Percentiles rank a stretch among this genome's conserved stretches.
These are phyloP conservation scores for Pleurotus pulmonarius DNA, from an alignment of 768 basidiomycete genomes.

Conservation along the genomic window DNA sequence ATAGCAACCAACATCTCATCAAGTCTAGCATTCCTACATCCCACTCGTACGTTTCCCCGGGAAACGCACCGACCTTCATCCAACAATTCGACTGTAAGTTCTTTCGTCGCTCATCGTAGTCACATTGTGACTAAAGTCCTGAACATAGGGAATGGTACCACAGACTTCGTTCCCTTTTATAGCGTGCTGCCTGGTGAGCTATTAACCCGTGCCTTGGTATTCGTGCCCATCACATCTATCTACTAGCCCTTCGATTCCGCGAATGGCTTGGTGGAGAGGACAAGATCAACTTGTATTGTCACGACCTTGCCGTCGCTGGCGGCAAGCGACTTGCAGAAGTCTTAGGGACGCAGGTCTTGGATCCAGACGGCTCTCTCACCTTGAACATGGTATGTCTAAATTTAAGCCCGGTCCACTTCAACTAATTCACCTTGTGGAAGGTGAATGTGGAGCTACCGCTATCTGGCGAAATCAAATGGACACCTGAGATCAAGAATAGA, in stretches of 20 bases:
- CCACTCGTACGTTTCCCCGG: conserved; percentile 41
- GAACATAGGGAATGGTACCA: conserved; percentile 51
- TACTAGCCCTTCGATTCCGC: conserved; percentile 71
- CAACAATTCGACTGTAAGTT: conserved; percentile 37
- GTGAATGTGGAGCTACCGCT: conserved; percentile 40
- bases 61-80: conserved; percentile 32
- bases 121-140: not conserved
- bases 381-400: conserved; percentile 69
- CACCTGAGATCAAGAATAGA: conserved; percentile 16
- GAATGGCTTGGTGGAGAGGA: conserved; percentile 78
- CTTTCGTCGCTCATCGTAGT: not conserved
- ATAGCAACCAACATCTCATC: conserved; percentile 63
- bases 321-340: conserved; percentile 59
- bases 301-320: conserved; percentile 64
- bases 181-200: conserved; percentile 54
- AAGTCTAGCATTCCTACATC: conserved; percentile 60
- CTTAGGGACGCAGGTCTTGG: conserved; percentile 63
- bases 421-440: conserved; percentile 15
- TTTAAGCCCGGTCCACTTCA: conserved; percentile 34
- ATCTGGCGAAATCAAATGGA: conserved; percentile 19
- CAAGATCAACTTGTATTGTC: conserved; percentile 73
- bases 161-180: conserved; percentile 46
- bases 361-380: conserved; percentile 53
- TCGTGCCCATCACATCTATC: too few species aligned
- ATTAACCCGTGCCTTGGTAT: too few species aligned